Evolutionary conservation across 139 green algal genomes (phyloP).

Genomic region (Chlamydomonas eustigma): DNA sequence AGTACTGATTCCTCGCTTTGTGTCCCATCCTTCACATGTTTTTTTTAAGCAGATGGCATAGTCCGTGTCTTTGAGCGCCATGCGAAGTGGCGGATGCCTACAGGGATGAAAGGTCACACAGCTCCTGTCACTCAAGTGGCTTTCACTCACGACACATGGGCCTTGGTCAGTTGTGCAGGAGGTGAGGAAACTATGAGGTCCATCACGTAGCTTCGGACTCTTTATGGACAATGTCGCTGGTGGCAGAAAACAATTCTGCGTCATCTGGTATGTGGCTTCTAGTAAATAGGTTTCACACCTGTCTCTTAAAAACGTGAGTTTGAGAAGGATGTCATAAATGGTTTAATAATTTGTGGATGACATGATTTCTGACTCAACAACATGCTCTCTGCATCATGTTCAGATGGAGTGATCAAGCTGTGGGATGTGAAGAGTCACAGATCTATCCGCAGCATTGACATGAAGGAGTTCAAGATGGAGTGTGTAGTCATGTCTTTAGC

Average conservation of each 20-base stretch:
- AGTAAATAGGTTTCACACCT: no score
- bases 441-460: not conserved
- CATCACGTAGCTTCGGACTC: no score
- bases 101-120: not conserved
- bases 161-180: not conserved
- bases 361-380: no score
- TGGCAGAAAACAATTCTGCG: no score
- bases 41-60: not conserved
- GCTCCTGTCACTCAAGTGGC: not conserved
- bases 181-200: not conserved
- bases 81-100: not conserved
- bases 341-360: no score
- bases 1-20: no score
- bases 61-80: not conserved
- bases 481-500: not conserved
- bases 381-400: not conserved
- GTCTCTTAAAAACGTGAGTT: no score
- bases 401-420: not conserved
- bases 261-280: no score
- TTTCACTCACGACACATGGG: not conserved
- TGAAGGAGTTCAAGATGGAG: not conserved
- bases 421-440: not conserved
- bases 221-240: no score
- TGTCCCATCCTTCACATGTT: no score
- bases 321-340: no score